Evolutionary conservation across 2,329 filamentous ascomycete species (phyloP).

Genomic region (Periconia sp.): DNA sequence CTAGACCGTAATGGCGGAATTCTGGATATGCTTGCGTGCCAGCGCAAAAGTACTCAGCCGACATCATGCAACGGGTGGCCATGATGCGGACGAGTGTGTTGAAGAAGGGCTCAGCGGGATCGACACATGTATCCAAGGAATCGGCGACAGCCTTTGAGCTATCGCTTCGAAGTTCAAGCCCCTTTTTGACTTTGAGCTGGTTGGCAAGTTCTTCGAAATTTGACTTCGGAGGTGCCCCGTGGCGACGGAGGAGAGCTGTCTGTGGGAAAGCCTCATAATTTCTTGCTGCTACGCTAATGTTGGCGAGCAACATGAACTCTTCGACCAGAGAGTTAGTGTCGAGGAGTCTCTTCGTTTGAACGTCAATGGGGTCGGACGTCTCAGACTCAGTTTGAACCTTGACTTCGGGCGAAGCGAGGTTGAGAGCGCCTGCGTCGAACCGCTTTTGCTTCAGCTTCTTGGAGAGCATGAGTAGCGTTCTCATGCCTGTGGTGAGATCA

Average conservation of each 20-base stretch:
- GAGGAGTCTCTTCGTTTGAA: constrained; percentile 92
- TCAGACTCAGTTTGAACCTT: constrained; percentile 95
- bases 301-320: constrained; percentile 99
- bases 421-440: constrained; percentile 90
- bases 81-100: constrained; percentile 98
- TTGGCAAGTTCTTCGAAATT: constrained; percentile 95
- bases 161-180: constrained; percentile 79
- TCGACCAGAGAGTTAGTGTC: constrained; percentile 98
- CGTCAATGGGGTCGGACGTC: constrained; percentile 92
- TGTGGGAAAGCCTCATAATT: constrained; percentile 94
- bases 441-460: constrained; percentile 94
- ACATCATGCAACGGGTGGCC: constrained; percentile 98
- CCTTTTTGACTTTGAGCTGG: constrained; percentile 87
- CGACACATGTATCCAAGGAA: constrained; percentile 84
- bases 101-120: constrained; percentile 87
- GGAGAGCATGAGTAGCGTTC: constrained; percentile 83
- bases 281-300: constrained; percentile 88
- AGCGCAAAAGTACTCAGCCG: constrained; percentile 96
- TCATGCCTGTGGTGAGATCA: constrained; percentile 88
- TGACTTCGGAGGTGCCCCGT: constrained; percentile 88
- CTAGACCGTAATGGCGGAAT: constrained; percentile 96
- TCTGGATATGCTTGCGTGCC: constrained; percentile 92
- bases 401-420: constrained; percentile 96
- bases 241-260: constrained; percentile 89
- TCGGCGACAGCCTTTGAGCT: constrained; percentile 93